Evolutionary conservation across 1,139 yeast genomes (phyloP).

Genomic region (Candida neerlandica): DNA sequence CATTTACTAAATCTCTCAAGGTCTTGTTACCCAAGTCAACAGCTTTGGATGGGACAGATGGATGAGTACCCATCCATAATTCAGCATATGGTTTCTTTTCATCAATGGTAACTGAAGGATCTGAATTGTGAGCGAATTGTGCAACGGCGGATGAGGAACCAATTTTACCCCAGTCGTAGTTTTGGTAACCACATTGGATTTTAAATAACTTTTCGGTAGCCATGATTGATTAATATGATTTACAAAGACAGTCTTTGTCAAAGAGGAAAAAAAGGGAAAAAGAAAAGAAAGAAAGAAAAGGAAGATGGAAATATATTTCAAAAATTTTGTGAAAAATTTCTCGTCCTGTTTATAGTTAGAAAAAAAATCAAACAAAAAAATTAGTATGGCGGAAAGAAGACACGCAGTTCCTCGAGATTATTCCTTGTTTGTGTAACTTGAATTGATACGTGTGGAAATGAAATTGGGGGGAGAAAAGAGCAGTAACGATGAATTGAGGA

Average conservation of each 20-base stretch:
- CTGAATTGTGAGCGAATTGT: constrained; percentile 72
- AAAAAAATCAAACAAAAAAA: background rate
- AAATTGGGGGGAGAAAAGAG: background rate
- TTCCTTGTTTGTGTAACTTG: constrained; percentile 1
- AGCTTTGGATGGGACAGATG: constrained; percentile 80
- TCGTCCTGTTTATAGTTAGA: background rate
- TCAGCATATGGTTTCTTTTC: constrained; percentile 84
- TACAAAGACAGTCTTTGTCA: constrained; percentile 2
- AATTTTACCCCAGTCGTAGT: constrained; percentile 85
- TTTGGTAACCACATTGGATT: constrained; percentile 62
- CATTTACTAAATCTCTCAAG: constrained; percentile 65
- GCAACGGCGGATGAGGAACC: constrained; percentile 90
- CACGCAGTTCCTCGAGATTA: constrained; percentile 5
- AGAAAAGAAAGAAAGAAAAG: background rate
- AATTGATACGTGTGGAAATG: background rate
- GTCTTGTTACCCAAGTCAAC: constrained; percentile 50
- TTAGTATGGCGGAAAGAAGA: background rate
- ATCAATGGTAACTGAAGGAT: constrained; percentile 59
- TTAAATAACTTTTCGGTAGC: constrained; percentile 32
- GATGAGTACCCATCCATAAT: constrained; percentile 99
- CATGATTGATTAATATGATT: background rate
- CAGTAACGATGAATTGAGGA: background rate
- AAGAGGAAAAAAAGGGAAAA: background rate
- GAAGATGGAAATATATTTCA: background rate
- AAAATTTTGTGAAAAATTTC: background rate